A percentile compares a stretch with the other conserved stretches of the same genome.
Conservation (phyloP, 1,284 basidiomycete species). For the Tylopilus sp. region DNA sequence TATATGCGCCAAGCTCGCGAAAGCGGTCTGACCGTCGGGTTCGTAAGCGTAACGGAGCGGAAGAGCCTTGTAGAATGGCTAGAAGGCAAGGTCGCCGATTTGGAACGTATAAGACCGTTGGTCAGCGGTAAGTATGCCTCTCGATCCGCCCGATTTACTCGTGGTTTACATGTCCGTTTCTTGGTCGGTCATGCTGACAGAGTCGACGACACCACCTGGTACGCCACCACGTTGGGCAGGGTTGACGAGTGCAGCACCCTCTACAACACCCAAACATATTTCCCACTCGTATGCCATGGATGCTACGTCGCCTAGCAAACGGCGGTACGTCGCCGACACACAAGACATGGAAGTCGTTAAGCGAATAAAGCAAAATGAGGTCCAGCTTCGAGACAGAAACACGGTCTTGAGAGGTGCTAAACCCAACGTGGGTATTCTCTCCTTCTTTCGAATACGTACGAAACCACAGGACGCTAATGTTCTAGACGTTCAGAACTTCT, state of each 20-base stretch:
- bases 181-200: slow-evolving; percentile 10
- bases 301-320: slow-evolving; percentile 55
- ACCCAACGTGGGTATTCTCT: slow-evolving; percentile 52
- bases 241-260: slow-evolving; percentile 23
- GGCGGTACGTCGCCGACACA: slow-evolving; percentile 74
- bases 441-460: not conserved
- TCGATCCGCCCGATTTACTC: too few species aligned
- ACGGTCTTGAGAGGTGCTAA: slow-evolving; percentile 75
- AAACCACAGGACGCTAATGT: not conserved
- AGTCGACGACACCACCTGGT: slow-evolving; percentile 61
- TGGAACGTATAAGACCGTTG: slow-evolving; percentile 53
- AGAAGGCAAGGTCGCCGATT: slow-evolving; percentile 56
- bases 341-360: slow-evolving; percentile 83
- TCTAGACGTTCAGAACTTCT: slow-evolving; percentile 60
- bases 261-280: slow-evolving; percentile 36
- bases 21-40: slow-evolving; percentile 64
- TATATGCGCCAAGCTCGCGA: slow-evolving; percentile 84
- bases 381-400: slow-evolving; percentile 72
- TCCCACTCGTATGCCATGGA: slow-evolving; percentile 34
- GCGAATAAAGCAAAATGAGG: slow-evolving; percentile 68
- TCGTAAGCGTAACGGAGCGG: slow-evolving; percentile 84
- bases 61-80: slow-evolving; percentile 83
- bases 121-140: too few species aligned
- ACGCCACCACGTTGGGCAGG: slow-evolving; percentile 51
- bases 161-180: too few species aligned